Conservation (phyloP, 306 rosid genomes). For the apple (Malus domestica) region ASM211411v1 NC_041801.1:5467001-5467500, state of each 20-base stretch:
- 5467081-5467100: not conserved
- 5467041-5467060: not conserved
- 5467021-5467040: not conserved
- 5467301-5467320: rapidly evolving
- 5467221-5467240: too few relatives aligned
- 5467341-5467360: not conserved
- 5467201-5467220: too few relatives aligned
- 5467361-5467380: too few relatives aligned
- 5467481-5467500: not conserved
- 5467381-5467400: not conserved
- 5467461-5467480: not conserved
- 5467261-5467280: too few relatives aligned
- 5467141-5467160: too few relatives aligned
- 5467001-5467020: not conserved
- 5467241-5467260: too few relatives aligned
- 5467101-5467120: not conserved
- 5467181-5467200: too few relatives aligned
- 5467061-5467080: not conserved
- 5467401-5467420: not conserved
- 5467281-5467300: too few relatives aligned
- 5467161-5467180: too few relatives aligned
- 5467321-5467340: too few relatives aligned
- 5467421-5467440: not conserved
- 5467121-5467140: too few relatives aligned
- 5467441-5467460: not conserved